Percentiles rank a stretch among this genome's conserved stretches.
Conservation (phyloP, 2,329 filamentous ascomycete species). For the Cladosporium oxysporum region DNA sequence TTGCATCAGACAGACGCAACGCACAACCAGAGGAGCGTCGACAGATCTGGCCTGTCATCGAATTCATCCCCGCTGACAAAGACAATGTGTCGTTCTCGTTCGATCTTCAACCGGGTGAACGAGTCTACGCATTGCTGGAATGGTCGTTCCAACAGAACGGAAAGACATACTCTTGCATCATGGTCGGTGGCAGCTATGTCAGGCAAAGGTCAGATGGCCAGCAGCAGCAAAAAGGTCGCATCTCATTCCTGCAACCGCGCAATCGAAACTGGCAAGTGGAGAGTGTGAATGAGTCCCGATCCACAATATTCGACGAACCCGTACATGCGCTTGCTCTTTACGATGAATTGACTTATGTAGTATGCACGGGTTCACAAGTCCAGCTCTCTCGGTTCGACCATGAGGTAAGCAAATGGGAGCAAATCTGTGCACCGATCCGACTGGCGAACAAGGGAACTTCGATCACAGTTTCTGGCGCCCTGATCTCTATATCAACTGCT, state of each 20-base stretch:
- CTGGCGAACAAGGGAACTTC: constrained; percentile 46
- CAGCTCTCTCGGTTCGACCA: constrained; percentile 44
- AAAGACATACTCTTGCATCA: constrained; percentile 62
- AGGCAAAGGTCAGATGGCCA: constrained; percentile 30
- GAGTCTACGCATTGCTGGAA: constrained; percentile 62
- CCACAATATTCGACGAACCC: constrained; percentile 49
- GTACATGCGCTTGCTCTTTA: constrained; percentile 60
- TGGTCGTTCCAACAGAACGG: constrained; percentile 58
- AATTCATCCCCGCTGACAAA: constrained; percentile 44
- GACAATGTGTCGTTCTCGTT: constrained; percentile 24
- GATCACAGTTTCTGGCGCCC: constrained; percentile 48
- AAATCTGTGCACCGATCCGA: constrained; percentile 35
- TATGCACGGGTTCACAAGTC: constrained; percentile 46
- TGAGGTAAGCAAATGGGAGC: constrained; percentile 32
- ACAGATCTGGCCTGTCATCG: constrained; percentile 44
- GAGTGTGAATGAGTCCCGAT: constrained; percentile 50
- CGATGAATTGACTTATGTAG: constrained; percentile 57
- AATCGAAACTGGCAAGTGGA: constrained; percentile 51
- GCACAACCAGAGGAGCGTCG: constrained; percentile 37
- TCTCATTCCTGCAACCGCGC: constrained; percentile 42
- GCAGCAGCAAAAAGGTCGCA: constrained; percentile 45
- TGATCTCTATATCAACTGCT: constrained; percentile 57
- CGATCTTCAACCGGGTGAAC: constrained; percentile 58
- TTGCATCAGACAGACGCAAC: constrained; percentile 24
- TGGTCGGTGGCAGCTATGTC: constrained; percentile 55